phyloP scores from a whole-genome alignment of 805 yeast genomes.

The Pichia nanzhaoensis region DNA sequence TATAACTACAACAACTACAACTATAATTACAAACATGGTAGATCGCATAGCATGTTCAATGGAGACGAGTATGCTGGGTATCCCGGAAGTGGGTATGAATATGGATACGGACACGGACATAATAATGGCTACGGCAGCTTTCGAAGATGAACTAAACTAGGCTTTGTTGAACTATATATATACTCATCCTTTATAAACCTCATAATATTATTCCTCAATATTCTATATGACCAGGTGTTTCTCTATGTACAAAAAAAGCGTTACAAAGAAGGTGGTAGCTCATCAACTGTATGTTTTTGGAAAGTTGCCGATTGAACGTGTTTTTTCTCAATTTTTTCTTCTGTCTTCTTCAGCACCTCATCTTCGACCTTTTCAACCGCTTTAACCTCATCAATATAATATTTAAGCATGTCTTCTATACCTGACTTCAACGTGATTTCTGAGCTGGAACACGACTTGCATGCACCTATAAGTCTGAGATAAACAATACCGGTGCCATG shows the following conservation, averaged over 20 bases:
- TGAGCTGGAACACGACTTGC: constrained; percentile 86
- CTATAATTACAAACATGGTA: not conserved
- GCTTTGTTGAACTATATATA: no score
- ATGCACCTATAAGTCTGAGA: constrained; percentile 89
- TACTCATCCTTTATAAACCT: no score
- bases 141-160: no score
- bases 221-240: not conserved
- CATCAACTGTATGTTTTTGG: constrained; percentile 18
- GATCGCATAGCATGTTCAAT: constrained; percentile 4
- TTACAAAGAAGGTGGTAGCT: constrained; percentile 31
- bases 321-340: constrained; percentile 17
- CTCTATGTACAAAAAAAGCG: not conserved
- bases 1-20: not conserved
- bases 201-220: not conserved
- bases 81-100: no score
- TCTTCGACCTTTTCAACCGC: constrained; percentile 85
- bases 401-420: constrained; percentile 94
- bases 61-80: not conserved
- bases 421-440: constrained; percentile 92
- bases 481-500: constrained; percentile 83
- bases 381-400: constrained; percentile 91
- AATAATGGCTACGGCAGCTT: no score
- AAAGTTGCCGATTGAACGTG: not conserved
- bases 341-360: constrained; percentile 64
- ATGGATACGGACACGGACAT: no score